Evolutionary conservation across 129 eudicot species (phyloP), one percentile per base, ranked within the genome.

Genomic region (Chrysanthemum seticuspe): DNA sequence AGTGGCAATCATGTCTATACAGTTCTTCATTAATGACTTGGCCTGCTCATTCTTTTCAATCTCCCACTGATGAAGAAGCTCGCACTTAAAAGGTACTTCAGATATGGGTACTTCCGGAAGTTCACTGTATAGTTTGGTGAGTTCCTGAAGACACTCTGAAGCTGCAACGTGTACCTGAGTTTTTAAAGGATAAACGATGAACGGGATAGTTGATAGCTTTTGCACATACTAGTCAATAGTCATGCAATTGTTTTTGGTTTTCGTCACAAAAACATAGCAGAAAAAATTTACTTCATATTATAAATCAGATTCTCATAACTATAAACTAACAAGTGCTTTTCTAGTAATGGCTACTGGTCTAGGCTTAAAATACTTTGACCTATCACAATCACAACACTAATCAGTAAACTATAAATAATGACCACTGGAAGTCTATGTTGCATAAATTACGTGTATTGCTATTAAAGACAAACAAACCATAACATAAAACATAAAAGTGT

Each of bases 111-210:
- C 70, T 64, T 81, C 76, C 13, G 81, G 82, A 78, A 74, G 64
- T 50, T 67, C 79, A 31, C 19, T 72, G 67, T 73, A 82, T 62
- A 82, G 53, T 68, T 80, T 87, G 4, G 82, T 70, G 61, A 94
- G 54, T 78, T 87, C 91, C 71, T 85, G 78, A 63, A 94, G 91
- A 76, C 98, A 94, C 83, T 94, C 97, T 13, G 93, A 75, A 50
- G 92, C 97, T 58, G 96, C 91, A 27, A 94, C 34, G 68, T 94
- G 98, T 72, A 94, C 97, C 97, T 94, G 87, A 80, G 47, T 12
- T 62, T 25, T 29, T 36, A 19, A 74, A 2, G 13, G 23, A 62
- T 18, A 66, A 34, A 19, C 40, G 14, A 53, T 57, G 12, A 0
- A 10, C 40, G 3, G 55, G 23, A 70, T 13, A 44, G 59, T 44